phyloP scores from a whole-genome alignment of 805 yeast species.

The Candida boidinii region DNA sequence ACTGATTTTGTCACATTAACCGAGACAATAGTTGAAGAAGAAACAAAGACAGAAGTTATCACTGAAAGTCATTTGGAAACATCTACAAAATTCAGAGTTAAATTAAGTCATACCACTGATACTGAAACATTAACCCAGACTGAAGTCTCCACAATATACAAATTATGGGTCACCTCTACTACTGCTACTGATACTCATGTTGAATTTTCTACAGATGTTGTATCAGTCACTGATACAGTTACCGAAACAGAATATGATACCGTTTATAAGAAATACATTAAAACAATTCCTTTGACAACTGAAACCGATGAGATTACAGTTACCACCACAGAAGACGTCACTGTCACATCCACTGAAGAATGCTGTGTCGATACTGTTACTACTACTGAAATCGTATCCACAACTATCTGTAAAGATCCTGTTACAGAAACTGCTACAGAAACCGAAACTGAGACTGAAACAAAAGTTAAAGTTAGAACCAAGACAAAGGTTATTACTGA shows the following conservation, averaged over 20 bases:
- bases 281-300: too few species aligned
- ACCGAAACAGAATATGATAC: conserved; percentile 13
- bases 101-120: conserved; percentile 11
- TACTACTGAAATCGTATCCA: conserved; percentile 6
- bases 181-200: conserved; percentile 9
- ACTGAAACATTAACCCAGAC: conserved; percentile 10
- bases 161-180: conserved; percentile 10
- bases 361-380: conserved; percentile 9
- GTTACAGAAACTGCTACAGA: conserved; percentile 10
- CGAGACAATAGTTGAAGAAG: conserved; percentile 6
- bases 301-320: too few species aligned
- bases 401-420: too few species aligned
- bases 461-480: conserved; percentile 1
- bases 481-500: not conserved
- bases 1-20: conserved; percentile 1
- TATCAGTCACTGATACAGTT: not conserved
- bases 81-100: conserved; percentile 12
- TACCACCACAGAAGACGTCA: too few species aligned
- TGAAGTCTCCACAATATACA: too few species aligned
- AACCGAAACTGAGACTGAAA: conserved; percentile 5
- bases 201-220: conserved; percentile 3
- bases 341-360: too few species aligned
- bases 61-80: conserved; percentile 11
- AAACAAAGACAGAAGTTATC: conserved; percentile 9
- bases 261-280: conserved; percentile 8